Evolutionary conservation across 2,329 filamentous ascomycete genomes (phyloP).

Genomic region (Zymoseptoria tritici): DNA sequence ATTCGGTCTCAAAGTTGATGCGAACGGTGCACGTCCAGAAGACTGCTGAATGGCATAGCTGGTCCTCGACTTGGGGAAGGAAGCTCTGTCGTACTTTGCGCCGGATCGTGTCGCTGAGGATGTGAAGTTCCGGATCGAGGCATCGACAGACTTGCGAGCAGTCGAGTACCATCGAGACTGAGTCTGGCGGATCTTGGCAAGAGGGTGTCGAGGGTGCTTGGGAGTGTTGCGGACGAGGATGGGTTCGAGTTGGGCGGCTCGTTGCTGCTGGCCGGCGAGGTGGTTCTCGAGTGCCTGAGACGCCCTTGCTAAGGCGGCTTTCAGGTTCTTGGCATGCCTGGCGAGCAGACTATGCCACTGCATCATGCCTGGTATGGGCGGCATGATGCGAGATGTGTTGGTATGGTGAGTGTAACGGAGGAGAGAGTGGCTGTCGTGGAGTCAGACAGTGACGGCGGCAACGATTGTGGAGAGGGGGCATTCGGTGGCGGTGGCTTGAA

Average conservation of each 20-base stretch:
- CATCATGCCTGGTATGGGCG: conserved; percentile 29
- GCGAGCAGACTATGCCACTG: conserved; percentile 31
- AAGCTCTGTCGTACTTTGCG: conserved; percentile 43
- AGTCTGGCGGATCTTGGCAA: conserved; percentile 55
- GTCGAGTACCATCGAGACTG: conserved; percentile 60
- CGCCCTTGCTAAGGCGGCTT: conserved; percentile 23
- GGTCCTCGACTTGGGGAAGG: conserved; percentile 51
- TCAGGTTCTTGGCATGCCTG: conserved; percentile 28
- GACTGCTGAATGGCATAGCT: conserved; percentile 53
- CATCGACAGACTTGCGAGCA: conserved; percentile 36
- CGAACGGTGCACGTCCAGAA: conserved; percentile 74
- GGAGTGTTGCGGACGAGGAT: conserved; percentile 50
- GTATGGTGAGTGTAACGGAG: conserved; percentile 9
- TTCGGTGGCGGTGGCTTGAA: no score
- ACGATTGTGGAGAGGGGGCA: conserved; percentile 1
- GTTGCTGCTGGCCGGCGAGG: conserved; percentile 35
- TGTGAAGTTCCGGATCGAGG: conserved; percentile 46
- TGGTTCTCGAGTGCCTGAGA: conserved; percentile 25
- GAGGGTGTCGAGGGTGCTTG: conserved; percentile 53
- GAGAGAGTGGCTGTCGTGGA: conserved; percentile 4
- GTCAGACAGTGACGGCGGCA: conserved; percentile 2
- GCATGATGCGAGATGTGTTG: conserved; percentile 24
- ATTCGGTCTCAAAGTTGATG: conserved; percentile 81
- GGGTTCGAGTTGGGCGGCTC: conserved; percentile 47
- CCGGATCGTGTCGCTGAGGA: conserved; percentile 35